Conservation (phyloP, 2,329 filamentous ascomycete genomes). For the Penicillium sp. region DNA sequence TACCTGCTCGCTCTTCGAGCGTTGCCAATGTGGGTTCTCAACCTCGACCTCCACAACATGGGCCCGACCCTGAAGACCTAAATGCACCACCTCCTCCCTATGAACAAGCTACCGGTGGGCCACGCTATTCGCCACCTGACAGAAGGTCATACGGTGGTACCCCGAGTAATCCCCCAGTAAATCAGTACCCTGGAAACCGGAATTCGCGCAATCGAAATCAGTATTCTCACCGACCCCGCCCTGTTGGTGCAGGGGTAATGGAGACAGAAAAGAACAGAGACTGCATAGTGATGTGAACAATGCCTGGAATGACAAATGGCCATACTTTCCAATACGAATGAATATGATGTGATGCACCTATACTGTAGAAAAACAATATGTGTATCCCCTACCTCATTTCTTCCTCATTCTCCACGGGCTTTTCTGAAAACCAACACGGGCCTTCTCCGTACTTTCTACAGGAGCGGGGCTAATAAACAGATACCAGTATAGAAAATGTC, state of each 20-base stretch:
- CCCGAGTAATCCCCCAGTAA: conserved; percentile 13
- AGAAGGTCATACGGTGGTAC: conserved; percentile 37
- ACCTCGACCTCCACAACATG: conserved; percentile 10
- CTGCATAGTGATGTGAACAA: conserved; percentile 43
- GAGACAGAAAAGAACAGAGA: conserved; percentile 40
- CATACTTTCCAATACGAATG: conserved; percentile 6
- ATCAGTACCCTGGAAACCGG: conserved; percentile 21
- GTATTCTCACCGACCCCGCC: not conserved
- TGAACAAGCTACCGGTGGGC: conserved; percentile 60
- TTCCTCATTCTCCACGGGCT: conserved; percentile 16
- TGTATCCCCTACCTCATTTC: not conserved
- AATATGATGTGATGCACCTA: conserved; percentile 13
- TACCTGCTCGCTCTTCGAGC: conserved; percentile 21
- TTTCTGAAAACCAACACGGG: conserved; percentile 13
- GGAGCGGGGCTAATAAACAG: not conserved
- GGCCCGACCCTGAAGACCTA: conserved; percentile 44
- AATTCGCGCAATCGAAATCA: conserved; percentile 10
- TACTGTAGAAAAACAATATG: not conserved
- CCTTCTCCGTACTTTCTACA: conserved; percentile 8
- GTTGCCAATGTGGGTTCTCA: conserved; percentile 17
- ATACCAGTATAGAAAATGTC: not conserved
- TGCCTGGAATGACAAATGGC: not conserved
- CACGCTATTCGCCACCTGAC: conserved; percentile 54
- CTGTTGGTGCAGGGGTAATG: conserved; percentile 8
- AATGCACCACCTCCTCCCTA: conserved; percentile 61